Percentiles rank a stretch among this genome's conserved stretches.
Conservation (phyloP, 192 early-diverging fungal species). For the Backusella luteola region DNA sequence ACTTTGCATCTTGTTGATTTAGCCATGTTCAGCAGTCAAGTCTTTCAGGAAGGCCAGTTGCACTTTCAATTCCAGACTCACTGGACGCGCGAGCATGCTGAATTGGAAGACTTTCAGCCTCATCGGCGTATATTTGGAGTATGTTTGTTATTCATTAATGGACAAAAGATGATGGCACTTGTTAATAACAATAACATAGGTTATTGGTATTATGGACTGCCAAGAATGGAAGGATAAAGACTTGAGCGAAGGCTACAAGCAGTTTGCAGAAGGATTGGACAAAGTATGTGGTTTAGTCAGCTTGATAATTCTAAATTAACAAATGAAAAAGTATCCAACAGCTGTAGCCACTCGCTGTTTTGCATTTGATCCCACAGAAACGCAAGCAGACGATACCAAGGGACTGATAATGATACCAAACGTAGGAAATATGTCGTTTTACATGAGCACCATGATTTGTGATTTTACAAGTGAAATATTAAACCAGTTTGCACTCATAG, state of each 20-base stretch:
- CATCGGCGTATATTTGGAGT: conserved; percentile 74
- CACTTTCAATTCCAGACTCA: conserved; percentile 71
- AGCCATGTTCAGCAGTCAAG: conserved; percentile 59
- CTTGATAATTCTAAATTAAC: background rate
- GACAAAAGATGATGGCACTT: background rate
- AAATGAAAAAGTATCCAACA: conserved; percentile 60
- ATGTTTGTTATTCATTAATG: conserved; percentile 9
- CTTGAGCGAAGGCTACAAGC: conserved; percentile 57
- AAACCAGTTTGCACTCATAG: conserved; percentile 61
- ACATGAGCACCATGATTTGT: conserved; percentile 74
- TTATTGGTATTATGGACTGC: conserved; percentile 83
- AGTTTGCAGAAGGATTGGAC: conserved; percentile 57
- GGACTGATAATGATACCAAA: conserved; percentile 80
- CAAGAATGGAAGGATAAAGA: conserved; percentile 58
- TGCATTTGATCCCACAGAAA: conserved; percentile 78
- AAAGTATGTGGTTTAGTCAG: conserved; percentile 44
- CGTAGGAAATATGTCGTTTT: conserved; percentile 74
- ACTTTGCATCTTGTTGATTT: background rate
- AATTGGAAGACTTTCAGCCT: conserved; percentile 74
- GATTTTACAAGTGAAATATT: conserved; percentile 76
- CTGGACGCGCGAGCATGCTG: conserved; percentile 65
- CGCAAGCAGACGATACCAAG: conserved; percentile 69
- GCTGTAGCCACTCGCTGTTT: conserved; percentile 72
- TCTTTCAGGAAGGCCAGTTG: conserved; percentile 64
- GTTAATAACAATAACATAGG: conserved; percentile 35